phyloP scores from a whole-genome alignment of 768 basidiomycete species.

The Podaxis sp. region DNA sequence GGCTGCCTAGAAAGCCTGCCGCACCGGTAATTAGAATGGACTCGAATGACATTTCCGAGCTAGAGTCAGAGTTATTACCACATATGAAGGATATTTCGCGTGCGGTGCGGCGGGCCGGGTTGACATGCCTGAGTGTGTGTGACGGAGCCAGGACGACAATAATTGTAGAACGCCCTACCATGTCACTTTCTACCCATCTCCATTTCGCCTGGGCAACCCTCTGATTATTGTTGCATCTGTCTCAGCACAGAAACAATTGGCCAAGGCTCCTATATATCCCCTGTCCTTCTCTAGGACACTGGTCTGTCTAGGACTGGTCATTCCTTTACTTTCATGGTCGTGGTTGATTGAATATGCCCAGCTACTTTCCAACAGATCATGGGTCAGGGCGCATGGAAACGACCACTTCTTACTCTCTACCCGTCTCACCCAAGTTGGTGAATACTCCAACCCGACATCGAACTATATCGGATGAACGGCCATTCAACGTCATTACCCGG shows the following conservation, averaged over 20 bases:
- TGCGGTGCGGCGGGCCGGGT: not conserved
- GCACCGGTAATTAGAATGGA: slow-evolving; percentile 44
- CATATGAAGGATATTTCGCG: not conserved
- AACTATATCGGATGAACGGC: slow-evolving; percentile 10
- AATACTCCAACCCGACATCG: not conserved
- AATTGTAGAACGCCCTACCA: not conserved
- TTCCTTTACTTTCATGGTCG: slow-evolving; percentile 3
- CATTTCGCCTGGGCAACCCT: slow-evolving; percentile 7
- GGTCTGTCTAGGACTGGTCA: slow-evolving; percentile 4
- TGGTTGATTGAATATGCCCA: slow-evolving; percentile 10
- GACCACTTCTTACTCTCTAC: slow-evolving; percentile 1
- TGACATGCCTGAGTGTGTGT: slow-evolving; percentile 5
- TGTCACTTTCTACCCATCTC: slow-evolving; percentile 2
- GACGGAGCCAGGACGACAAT: not conserved
- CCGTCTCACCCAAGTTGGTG: slow-evolving; percentile 3
- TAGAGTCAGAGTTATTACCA: not conserved
- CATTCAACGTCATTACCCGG: slow-evolving; percentile 23
- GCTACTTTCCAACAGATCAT: not conserved
- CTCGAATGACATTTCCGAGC: slow-evolving; percentile 17
- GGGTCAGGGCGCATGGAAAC: slow-evolving; percentile 1
- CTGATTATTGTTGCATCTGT: slow-evolving; percentile 5
- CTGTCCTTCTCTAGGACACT: not conserved
- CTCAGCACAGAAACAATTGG: slow-evolving; percentile 4
- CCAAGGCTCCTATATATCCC: not conserved
- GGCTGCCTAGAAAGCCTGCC: slow-evolving; percentile 37